Conservation (phyloP, 192 early-diverging fungal species). For the Phlyctochytrium arcticum region DNA sequence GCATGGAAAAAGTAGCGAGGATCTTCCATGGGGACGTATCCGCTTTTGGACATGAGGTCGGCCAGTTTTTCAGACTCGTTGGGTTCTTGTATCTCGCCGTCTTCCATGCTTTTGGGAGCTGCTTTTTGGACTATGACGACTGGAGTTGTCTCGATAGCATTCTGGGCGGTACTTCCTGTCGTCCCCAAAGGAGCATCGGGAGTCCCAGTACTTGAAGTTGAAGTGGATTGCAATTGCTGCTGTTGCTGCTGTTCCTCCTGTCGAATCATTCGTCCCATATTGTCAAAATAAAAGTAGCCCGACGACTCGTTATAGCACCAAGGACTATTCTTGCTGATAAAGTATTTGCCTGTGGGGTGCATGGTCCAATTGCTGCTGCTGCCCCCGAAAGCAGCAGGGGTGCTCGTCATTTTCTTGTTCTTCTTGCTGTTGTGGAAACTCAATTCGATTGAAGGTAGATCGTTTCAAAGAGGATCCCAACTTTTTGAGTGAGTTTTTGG, state of each 20-base stretch:
- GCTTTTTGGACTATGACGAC: too few relatives aligned
- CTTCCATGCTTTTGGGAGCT: background rate
- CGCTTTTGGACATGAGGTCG: background rate
- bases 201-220: background rate
- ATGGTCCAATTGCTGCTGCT: constrained; percentile 5
- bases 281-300: constrained; percentile 19
- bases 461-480: too few relatives aligned
- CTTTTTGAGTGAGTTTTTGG: too few relatives aligned
- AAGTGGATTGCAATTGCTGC: background rate
- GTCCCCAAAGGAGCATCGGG: background rate
- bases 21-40: constrained; percentile 3
- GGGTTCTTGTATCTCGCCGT: background rate
- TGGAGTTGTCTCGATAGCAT: too few relatives aligned
- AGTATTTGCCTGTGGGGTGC: constrained; percentile 17
- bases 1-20: background rate
- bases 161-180: background rate
- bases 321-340: constrained; percentile 11
- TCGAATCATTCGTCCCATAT: constrained; percentile 5
- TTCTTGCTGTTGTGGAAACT: too few relatives aligned
- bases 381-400: too few relatives aligned
- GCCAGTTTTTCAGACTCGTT: background rate
- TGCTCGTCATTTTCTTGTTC: too few relatives aligned
- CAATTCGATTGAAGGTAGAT: too few relatives aligned
- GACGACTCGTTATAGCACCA: constrained; percentile 20
- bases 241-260: background rate